A percentile compares a stretch with the other conserved stretches of the same genome.
Evolutionary conservation across 2,329 filamentous ascomycete species (phyloP).

Genomic region (Chalaropsis ovoidea): DNA sequence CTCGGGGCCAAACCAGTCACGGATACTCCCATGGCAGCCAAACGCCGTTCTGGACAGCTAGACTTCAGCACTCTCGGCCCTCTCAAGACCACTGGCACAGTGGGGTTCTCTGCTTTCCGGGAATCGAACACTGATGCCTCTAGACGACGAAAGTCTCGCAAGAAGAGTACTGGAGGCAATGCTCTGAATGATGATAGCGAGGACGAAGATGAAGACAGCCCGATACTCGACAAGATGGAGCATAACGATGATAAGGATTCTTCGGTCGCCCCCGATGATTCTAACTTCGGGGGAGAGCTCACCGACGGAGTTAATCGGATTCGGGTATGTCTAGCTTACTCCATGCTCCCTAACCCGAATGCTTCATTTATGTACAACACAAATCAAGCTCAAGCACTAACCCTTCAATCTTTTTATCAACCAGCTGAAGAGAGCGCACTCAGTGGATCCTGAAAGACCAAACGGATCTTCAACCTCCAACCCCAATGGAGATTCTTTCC

Average conservation of each 20-base stretch:
- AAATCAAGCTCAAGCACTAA: neutral
- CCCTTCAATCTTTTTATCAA: neutral
- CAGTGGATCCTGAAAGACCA: slow-evolving; percentile 50
- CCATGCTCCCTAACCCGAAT: neutral
- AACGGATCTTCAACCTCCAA: slow-evolving; percentile 37
- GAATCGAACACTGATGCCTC: slow-evolving; percentile 51
- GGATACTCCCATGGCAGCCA: slow-evolving; percentile 50
- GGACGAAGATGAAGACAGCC: slow-evolving; percentile 58
- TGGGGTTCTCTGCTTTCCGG: slow-evolving; percentile 82
- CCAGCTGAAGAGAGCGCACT: slow-evolving; percentile 75
- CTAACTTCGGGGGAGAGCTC: slow-evolving; percentile 60
- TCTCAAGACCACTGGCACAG: slow-evolving; percentile 74
- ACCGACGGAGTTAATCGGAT: slow-evolving; percentile 74
- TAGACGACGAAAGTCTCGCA: slow-evolving; percentile 49
- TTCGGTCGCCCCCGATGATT: slow-evolving; percentile 59
- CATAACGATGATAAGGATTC: slow-evolving; percentile 52
- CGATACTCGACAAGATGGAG: slow-evolving; percentile 54
- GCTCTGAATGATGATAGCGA: slow-evolving; percentile 63
- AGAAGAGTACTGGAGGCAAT: slow-evolving; percentile 53
- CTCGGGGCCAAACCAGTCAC: slow-evolving; percentile 57
- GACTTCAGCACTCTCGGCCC: slow-evolving; percentile 80
- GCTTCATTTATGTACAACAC: neutral
- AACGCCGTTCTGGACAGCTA: slow-evolving; percentile 70
- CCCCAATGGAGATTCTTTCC: slow-evolving; percentile 27
- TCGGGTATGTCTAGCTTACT: slow-evolving; percentile 46